These are phyloP conservation scores for Cenchrus purpureus DNA, from an alignment of 176 grass and related monocot genomes.

Conservation along the genomic window DNA sequence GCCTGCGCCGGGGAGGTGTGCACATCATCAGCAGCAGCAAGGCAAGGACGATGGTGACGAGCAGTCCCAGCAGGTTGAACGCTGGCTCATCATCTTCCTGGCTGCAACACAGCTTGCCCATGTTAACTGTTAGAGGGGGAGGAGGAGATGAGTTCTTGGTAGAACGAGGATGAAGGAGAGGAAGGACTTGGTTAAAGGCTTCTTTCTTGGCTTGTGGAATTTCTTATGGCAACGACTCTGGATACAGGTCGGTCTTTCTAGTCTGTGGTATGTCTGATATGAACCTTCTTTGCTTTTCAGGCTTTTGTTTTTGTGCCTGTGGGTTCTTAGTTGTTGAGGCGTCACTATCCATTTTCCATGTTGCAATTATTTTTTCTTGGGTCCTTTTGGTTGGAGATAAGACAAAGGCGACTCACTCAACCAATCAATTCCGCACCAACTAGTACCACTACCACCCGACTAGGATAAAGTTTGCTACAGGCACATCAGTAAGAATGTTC, in stretches of 20 bases:
- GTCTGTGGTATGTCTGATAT: constrained; percentile 25
- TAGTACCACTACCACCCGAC: constrained; percentile 12
- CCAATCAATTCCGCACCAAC: constrained; percentile 42
- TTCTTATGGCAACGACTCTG: not conserved
- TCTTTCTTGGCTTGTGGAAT: constrained; percentile 4
- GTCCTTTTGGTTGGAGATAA: constrained; percentile 30
- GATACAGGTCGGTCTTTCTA: constrained; percentile 12
- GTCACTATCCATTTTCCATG: constrained; percentile 57
- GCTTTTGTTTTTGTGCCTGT: constrained; percentile 33
- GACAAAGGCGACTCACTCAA: constrained; percentile 24
- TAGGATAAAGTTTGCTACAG: not conserved
- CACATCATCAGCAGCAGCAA: constrained; percentile 67
- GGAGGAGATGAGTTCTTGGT: not conserved
- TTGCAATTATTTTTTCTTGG: constrained; percentile 36
- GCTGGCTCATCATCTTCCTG: constrained; percentile 47
- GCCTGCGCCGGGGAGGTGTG: constrained; percentile 56
- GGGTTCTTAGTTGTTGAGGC: constrained; percentile 48
- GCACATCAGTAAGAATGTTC: not conserved
- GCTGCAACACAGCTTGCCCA: constrained; percentile 85
- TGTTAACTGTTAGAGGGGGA: constrained; percentile 11
- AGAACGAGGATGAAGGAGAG: not conserved
- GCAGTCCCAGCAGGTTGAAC: constrained; percentile 59
- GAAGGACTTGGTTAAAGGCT: not conserved
- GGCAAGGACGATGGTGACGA: constrained; percentile 57
- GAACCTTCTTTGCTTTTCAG: constrained; percentile 45